phyloP scores from a whole-genome alignment of 2,329 filamentous ascomycete genomes.

The Neoarthrinium moseri region DNA sequence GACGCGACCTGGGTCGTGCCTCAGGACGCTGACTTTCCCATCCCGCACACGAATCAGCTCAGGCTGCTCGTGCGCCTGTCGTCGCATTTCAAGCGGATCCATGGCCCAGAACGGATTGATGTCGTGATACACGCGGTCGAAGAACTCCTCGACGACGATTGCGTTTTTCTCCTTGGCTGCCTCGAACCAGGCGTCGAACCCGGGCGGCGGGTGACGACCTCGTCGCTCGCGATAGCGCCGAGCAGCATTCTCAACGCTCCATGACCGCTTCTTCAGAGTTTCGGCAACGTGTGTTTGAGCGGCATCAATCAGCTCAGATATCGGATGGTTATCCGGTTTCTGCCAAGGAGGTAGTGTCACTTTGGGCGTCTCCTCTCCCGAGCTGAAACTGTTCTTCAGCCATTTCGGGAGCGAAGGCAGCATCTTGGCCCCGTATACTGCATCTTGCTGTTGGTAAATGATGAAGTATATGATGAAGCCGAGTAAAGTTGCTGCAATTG shows the following conservation, averaged over 20 bases:
- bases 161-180: constrained; percentile 50
- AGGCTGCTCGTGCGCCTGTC: constrained; percentile 38
- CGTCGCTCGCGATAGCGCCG: constrained; percentile 53
- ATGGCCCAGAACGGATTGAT: constrained; percentile 60
- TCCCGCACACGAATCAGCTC: constrained; percentile 46
- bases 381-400: not conserved
- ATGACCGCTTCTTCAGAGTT: constrained; percentile 43
- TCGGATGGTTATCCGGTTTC: constrained; percentile 37
- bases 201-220: constrained; percentile 60
- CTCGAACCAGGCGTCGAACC: constrained; percentile 58
- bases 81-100: constrained; percentile 37
- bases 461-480: not conserved
- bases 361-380: not conserved
- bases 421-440: not conserved
- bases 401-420: not conserved
- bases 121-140: constrained; percentile 63
- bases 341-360: not conserved
- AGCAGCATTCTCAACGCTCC: constrained; percentile 49
- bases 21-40: constrained; percentile 35
- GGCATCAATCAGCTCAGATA: constrained; percentile 43
- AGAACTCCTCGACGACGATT: constrained; percentile 61
- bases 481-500: not conserved
- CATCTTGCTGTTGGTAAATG: not conserved
- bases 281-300: constrained; percentile 41
- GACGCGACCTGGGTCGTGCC: constrained; percentile 36